A percentile compares a stretch with the other conserved stretches of the same genome.
Evolutionary conservation across 345 rosid species (phyloP).

Genomic region (Microthlaspi erraticum): DNA sequence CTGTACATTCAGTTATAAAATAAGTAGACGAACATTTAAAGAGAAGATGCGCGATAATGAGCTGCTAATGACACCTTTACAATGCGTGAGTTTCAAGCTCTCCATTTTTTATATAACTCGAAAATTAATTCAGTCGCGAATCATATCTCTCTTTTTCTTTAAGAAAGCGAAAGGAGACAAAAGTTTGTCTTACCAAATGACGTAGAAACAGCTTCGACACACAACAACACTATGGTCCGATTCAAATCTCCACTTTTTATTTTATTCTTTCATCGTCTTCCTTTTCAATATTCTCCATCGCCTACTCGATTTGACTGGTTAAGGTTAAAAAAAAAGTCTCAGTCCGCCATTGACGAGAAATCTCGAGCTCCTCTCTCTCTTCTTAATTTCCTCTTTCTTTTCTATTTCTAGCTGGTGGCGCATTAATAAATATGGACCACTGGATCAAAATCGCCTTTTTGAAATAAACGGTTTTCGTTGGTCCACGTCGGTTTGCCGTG

Average conservation of each 20-base stretch:
- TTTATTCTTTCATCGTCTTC: constrained; percentile 9
- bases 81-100: constrained; percentile 63
- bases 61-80: constrained; percentile 51
- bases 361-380: background rate
- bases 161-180: constrained; percentile 30
- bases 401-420: background rate
- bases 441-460: constrained; percentile 28
- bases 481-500: constrained; percentile 35
- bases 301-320: constrained; percentile 43
- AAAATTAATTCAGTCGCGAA: constrained; percentile 45
- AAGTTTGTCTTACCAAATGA: constrained; percentile 44
- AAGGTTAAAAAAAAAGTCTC: constrained; percentile 5
- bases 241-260: constrained; percentile 14
- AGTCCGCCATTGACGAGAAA: constrained; percentile 41
- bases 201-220: constrained; percentile 46
- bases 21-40: constrained; percentile 2
- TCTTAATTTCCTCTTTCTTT: constrained; percentile 15
- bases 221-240: background rate
- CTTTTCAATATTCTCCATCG: constrained; percentile 30
- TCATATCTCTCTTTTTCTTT: constrained; percentile 43
- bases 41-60: constrained; percentile 23
- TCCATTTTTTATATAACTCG: constrained; percentile 11
- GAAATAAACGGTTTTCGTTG: constrained; percentile 9
- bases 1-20: constrained; percentile 20
- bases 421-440: constrained; percentile 33